These are phyloP conservation scores for Alternaria gaisen DNA, from an alignment of 2,329 filamentous ascomycete species.

Conservation along the genomic window DNA sequence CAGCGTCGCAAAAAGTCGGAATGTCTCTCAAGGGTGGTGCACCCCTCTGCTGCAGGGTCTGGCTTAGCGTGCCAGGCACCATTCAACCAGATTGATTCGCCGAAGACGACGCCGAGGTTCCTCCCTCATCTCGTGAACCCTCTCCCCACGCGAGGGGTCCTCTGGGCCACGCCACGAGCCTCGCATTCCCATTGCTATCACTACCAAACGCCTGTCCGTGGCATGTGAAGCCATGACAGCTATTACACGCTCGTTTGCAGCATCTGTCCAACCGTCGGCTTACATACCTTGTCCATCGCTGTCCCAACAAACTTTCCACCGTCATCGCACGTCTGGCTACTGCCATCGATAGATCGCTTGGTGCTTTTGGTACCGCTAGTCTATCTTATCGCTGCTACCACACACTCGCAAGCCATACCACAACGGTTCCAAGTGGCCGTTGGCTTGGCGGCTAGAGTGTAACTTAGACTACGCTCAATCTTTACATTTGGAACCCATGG, in stretches of 20 bases:
- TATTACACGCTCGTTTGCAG: not conserved
- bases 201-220: not conserved
- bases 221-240: not conserved
- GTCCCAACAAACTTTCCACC: conserved; percentile 3
- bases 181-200: not conserved
- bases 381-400: conserved; percentile 5
- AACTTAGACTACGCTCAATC: too few relatives aligned
- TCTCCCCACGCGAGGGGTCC: conserved; percentile 13
- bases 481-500: not conserved
- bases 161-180: conserved; percentile 6
- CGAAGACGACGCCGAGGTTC: conserved; percentile 12
- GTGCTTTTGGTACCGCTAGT: not conserved
- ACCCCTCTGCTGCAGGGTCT: conserved; percentile 25
- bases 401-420: conserved; percentile 1
- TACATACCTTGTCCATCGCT: not conserved
- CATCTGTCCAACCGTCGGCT: not conserved
- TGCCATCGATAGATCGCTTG: conserved; percentile 1
- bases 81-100: conserved; percentile 18
- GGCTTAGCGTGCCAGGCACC: conserved; percentile 20
- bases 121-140: conserved; percentile 9
- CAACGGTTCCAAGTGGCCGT: not conserved
- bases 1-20: conserved; percentile 21
- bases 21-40: conserved; percentile 7
- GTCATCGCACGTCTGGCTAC: conserved; percentile 4
- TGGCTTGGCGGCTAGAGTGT: not conserved